phyloP scores from a whole-genome alignment of 768 basidiomycete genomes.

The Termitomyces sp. region DNA sequence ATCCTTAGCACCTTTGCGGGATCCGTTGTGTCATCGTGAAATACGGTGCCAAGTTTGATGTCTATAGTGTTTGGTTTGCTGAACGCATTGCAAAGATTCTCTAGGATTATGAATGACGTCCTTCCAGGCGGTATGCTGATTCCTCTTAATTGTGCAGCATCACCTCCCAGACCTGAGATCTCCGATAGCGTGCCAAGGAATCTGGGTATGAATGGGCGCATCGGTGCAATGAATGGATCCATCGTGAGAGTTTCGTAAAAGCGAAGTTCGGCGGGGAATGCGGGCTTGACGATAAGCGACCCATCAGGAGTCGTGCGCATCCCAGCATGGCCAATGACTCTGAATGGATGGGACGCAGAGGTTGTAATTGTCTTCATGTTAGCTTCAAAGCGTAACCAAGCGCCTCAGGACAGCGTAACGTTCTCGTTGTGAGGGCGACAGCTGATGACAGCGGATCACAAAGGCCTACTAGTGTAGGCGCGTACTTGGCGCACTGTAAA shows the following conservation, averaged over 20 bases:
- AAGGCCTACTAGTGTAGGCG: neutral
- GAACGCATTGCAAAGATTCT: slow-evolving; percentile 75
- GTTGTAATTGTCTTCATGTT: neutral
- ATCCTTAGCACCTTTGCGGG: slow-evolving; percentile 76
- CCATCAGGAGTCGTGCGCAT: slow-evolving; percentile 63
- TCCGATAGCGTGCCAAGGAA: slow-evolving; percentile 69
- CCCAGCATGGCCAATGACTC: slow-evolving; percentile 76
- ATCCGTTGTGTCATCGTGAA: slow-evolving; percentile 65
- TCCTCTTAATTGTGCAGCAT: slow-evolving; percentile 23
- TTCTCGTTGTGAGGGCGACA: neutral
- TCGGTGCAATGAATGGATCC: slow-evolving; percentile 30
- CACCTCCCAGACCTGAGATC: slow-evolving; percentile 33
- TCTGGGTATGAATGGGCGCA: slow-evolving; percentile 58
- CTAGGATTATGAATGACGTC: slow-evolving; percentile 68
- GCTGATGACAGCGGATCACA: slow-evolving; percentile 9
- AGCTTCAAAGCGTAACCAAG: neutral
- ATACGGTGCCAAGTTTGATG: slow-evolving; percentile 83
- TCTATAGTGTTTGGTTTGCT: slow-evolving; percentile 81
- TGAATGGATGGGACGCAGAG: neutral
- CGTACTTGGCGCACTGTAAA: neutral
- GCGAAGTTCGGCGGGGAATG: slow-evolving; percentile 52
- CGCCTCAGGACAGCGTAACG: neutral
- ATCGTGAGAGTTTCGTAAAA: slow-evolving; percentile 59
- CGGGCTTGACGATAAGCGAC: slow-evolving; percentile 74
- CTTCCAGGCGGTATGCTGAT: slow-evolving; percentile 8